Evolutionary conservation across 495 filamentous ascomycete genomes (phyloP).

Genomic region (Penicillium riverlandense): DNA sequence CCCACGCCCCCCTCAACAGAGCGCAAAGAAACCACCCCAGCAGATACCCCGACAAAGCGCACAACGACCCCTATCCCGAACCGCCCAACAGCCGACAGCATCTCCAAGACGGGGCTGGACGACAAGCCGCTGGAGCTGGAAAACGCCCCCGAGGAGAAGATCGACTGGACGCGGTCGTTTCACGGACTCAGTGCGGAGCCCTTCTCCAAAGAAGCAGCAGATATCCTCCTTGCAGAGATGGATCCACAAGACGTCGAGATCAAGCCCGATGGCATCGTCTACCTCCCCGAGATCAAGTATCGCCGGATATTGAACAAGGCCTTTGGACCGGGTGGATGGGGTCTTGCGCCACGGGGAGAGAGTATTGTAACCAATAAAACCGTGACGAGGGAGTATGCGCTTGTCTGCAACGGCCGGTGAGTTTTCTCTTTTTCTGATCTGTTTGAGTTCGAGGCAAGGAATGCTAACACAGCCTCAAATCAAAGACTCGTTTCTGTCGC

Average conservation of each 20-base stretch:
- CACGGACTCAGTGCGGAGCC: constrained; percentile 73
- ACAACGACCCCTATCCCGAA: constrained; percentile 16
- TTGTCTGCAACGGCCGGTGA: constrained; percentile 84
- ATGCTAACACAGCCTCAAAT: constrained; percentile 4
- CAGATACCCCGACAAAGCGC: no score
- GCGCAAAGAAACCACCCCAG: neutral
- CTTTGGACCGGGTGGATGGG: constrained; percentile 95
- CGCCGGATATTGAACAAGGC: constrained; percentile 82
- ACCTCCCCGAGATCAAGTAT: constrained; percentile 98
- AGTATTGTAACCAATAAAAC: constrained; percentile 80
- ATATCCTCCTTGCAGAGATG: constrained; percentile 62
- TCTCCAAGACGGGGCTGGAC: constrained; percentile 45
- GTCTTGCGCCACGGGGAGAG: constrained; percentile 82
- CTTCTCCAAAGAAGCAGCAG: constrained; percentile 69
- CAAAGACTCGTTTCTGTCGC: constrained; percentile 81
- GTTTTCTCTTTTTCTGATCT: constrained; percentile 20
- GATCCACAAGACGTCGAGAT: constrained; percentile 79
- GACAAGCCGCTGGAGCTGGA: constrained; percentile 46
- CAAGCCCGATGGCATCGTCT: constrained; percentile 93
- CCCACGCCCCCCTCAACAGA: constrained; percentile 10
- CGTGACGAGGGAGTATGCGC: constrained; percentile 91
- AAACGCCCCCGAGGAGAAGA: constrained; percentile 37
- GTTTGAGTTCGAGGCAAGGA: neutral
- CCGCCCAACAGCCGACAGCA: constrained; percentile 34
- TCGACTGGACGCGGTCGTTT: constrained; percentile 93